Conservation (phyloP, 2,329 filamentous ascomycete species). For the Didymella pomorum region DNA sequence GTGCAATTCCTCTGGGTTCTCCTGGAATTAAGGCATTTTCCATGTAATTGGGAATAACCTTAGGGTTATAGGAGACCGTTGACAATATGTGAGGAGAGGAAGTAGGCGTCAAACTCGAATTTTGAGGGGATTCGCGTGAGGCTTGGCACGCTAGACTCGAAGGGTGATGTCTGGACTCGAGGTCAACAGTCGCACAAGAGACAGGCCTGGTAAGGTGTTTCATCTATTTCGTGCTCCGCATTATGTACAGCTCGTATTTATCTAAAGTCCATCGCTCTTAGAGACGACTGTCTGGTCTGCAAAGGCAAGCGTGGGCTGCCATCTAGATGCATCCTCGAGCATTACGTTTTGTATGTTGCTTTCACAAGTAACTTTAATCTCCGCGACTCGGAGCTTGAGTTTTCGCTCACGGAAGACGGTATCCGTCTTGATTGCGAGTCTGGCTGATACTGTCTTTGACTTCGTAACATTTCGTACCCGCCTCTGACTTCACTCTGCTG, state of each 20-base stretch:
- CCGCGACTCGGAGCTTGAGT: not conserved
- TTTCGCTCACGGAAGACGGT: not conserved
- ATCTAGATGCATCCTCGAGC: not conserved
- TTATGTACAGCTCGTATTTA: not conserved
- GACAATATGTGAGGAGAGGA: conserved; percentile 43
- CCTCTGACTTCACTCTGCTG: conserved; percentile 11
- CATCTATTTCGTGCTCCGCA: not conserved
- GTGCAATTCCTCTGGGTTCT: conserved; percentile 48
- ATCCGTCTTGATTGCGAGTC: not conserved
- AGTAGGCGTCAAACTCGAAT: conserved; percentile 11
- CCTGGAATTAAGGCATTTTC: conserved; percentile 41
- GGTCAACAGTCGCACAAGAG: not conserved
- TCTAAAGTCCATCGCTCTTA: not conserved
- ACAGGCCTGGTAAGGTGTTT: not conserved
- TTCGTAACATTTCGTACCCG: not conserved
- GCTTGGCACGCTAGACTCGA: conserved; percentile 20
- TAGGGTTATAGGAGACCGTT: conserved; percentile 38
- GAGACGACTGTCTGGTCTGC: not conserved
- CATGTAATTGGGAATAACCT: conserved; percentile 38
- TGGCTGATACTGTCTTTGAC: not conserved
- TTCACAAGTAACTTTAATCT: not conserved
- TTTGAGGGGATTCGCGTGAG: conserved; percentile 13
- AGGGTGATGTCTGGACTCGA: conserved; percentile 5
- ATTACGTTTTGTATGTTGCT: not conserved
- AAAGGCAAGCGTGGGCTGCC: not conserved